Evolutionary conservation across 805 yeast genomes (phyloP).

Genomic region (Jamesozyma gamospora): DNA sequence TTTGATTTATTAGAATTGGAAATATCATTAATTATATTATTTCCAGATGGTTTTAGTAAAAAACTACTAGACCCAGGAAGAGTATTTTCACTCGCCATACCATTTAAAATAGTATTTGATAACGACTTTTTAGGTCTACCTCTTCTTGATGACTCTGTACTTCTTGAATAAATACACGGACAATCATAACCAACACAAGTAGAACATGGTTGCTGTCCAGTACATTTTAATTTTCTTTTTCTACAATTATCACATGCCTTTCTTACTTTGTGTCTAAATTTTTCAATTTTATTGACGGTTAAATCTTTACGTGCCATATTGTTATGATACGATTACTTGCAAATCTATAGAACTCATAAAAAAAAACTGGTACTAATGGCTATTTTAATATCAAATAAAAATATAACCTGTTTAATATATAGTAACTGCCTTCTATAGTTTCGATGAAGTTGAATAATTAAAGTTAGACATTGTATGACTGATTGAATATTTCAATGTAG

Average conservation of each 20-base stretch:
- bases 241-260: slow-evolving; percentile 28
- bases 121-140: background rate
- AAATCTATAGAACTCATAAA: no score
- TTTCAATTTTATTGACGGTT: background rate
- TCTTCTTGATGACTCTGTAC: background rate
- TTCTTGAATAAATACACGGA: slow-evolving; percentile 16
- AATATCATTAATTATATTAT: no score
- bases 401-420: no score
- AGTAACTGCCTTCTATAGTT: no score
- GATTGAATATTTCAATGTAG: no score
- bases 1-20: no score
- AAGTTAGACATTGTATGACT: no score
- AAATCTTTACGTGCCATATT: no score
- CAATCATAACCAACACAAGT: slow-evolving; percentile 26
- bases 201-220: slow-evolving; percentile 26
- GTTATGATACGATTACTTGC: no score
- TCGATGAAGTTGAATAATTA: no score
- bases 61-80: background rate
- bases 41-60: background rate
- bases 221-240: slow-evolving; percentile 27
- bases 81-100: background rate
- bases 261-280: slow-evolving; percentile 8
- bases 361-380: no score
- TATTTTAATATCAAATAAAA: no score
- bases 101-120: background rate